Evolutionary conservation across 2,329 filamentous ascomycete species (phyloP).

Genomic region (Talaromyces sp.): DNA sequence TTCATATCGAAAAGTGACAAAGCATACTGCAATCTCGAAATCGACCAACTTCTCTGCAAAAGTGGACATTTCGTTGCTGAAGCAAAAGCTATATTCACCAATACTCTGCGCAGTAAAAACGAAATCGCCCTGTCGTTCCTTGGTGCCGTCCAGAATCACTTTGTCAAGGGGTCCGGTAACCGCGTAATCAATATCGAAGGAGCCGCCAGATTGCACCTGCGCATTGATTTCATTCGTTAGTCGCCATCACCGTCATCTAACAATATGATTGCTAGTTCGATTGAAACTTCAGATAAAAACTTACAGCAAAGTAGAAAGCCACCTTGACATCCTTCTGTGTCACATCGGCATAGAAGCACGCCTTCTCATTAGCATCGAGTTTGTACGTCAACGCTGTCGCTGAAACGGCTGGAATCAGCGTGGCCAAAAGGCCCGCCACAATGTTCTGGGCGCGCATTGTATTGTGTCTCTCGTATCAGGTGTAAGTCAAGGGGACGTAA

Average conservation of each 20-base stretch:
- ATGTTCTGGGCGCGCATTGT: constrained; percentile 62
- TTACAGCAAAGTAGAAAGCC: constrained; percentile 96
- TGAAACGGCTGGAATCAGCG: constrained; percentile 63
- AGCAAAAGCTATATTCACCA: constrained; percentile 96
- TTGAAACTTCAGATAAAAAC: constrained; percentile 28
- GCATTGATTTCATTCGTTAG: neutral
- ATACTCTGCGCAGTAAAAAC: constrained; percentile 87
- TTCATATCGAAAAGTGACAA: too few species aligned
- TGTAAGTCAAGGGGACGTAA: neutral
- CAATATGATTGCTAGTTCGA: neutral
- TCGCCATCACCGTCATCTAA: neutral
- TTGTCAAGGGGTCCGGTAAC: constrained; percentile 78
- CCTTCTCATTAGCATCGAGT: constrained; percentile 81
- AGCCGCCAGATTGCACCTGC: constrained; percentile 95
- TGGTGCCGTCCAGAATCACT: constrained; percentile 76
- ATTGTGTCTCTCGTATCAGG: neutral
- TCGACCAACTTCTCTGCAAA: constrained; percentile 97
- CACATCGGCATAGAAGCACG: constrained; percentile 86
- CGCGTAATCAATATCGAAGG: constrained; percentile 92
- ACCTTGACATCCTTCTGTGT: constrained; percentile 79
- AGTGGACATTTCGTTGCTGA: constrained; percentile 97
- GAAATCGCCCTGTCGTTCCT: constrained; percentile 93
- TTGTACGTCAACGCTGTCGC: constrained; percentile 94
- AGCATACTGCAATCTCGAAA: constrained; percentile 84
- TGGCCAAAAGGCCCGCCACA: constrained; percentile 65